A percentile compares a stretch with the other conserved stretches of the same genome.
Conservation (phyloP, 2,329 filamentous ascomycete species). For the Madurella fahalii region DNA sequence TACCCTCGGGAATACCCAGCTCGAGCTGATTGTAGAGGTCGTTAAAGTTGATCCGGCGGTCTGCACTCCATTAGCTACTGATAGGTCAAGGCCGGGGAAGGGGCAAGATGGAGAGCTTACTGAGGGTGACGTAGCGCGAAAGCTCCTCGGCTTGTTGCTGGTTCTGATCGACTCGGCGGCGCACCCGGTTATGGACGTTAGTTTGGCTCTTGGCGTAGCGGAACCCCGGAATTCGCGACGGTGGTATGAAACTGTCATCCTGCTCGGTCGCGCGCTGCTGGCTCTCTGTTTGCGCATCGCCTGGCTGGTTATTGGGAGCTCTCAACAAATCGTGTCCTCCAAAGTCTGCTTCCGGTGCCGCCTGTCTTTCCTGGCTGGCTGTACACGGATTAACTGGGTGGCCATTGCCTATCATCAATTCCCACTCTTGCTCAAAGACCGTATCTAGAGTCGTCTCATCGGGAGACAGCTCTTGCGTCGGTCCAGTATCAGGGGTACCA, state of each 20-base stretch:
- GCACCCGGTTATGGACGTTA: conserved; percentile 5
- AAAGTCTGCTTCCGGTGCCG: not conserved
- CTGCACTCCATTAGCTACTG: conserved; percentile 12
- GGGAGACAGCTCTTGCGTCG: not conserved
- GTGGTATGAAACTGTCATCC: conserved; percentile 3
- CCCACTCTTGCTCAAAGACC: conserved; percentile 2
- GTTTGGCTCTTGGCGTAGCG: conserved; percentile 13
- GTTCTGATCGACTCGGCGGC: conserved; percentile 17
- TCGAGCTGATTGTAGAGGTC: conserved; percentile 16
- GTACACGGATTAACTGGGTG: conserved; percentile 19
- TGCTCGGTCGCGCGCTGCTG: not conserved
- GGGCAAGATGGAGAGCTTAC: conserved; percentile 7
- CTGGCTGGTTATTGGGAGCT: conserved; percentile 8
- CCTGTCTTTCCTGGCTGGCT: conserved; percentile 3
- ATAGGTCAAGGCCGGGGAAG: too few relatives aligned
- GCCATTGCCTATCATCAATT: conserved; percentile 3
- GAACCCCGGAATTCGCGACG: conserved; percentile 14
- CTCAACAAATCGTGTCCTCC: too few relatives aligned
- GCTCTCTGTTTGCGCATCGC: conserved; percentile 17
- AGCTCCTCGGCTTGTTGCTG: conserved; percentile 6
- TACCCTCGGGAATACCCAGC: conserved; percentile 15
- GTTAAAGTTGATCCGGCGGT: conserved; percentile 9
- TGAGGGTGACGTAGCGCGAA: conserved; percentile 15
- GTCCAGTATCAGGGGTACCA: not conserved
- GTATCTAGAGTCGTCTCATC: conserved; percentile 8